Base-by-base conservation (phyloP, 768 basidiomycete species). In the Naganishia antarctica region DNA sequence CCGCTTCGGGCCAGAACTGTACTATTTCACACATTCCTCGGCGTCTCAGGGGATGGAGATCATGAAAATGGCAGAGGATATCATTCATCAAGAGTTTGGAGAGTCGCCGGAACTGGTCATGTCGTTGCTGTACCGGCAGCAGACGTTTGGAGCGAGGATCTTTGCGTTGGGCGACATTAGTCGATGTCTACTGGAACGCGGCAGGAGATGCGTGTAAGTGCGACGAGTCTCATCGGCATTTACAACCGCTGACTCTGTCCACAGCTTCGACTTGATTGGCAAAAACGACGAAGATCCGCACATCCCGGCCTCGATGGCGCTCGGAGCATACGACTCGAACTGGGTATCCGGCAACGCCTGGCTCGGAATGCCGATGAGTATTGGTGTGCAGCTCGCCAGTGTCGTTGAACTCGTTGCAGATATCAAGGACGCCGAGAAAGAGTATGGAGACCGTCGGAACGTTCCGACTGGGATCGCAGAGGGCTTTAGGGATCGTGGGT, bases 61-160 rank as follows among this genome's bases (percentile, higher is more conserved):
- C 12, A 60, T 60, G 59, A 47, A 60, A 26, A 60, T 60, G 41
- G 59, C 43, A n/a, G 59, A 44, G 28, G 59, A 60, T 21, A 60
- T 60, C 16, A 47, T 60, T 5, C 59, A 45, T 21, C 45, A 44
- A 25, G 59, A 60, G 28, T 60, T 60, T 31, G 59, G 59, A 9
- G 59, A 44, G 43, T 29, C 41, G 29, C 59, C 59, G 13, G 43
- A 45, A 16, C 28, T 60, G 26, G 59, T 60, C 43, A 31, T 60
- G 59, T 60, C 59, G 9, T 23, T 60, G 43, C 43, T 60, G 13
- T 47, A 60, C 21, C 9, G 45, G 45, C 59, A 60, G 28, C 59
- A 60, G 44, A 60, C 59, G 28, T 60, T 60, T 46, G 59, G 59
- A 2, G 45, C 45, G 28, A 29, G 59, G 28, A 47, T 46, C 4